Base-by-base conservation (phyloP, 495 filamentous ascomycete genomes). In the Penicillium bovifimosum region DNA sequence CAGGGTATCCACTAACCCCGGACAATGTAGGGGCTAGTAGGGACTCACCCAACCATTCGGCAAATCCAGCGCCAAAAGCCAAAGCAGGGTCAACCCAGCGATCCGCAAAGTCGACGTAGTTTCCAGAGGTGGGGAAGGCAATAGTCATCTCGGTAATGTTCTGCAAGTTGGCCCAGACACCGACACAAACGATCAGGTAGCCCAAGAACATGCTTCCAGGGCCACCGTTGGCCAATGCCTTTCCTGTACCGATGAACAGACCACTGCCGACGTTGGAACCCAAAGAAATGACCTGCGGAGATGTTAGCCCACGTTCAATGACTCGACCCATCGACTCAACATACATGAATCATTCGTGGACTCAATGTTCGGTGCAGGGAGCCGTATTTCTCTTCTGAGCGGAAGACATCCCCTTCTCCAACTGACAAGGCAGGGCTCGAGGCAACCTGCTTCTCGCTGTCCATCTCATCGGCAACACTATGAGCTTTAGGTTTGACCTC, bases 61-160 rank as follows among this genome's bases (percentile, higher is more conserved):
- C 47, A 51, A 66, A 50, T 1, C 67, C 64, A 20, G 58, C 60
- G 20, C 52, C 67, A 56, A 70, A 70, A 1, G 65, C 52, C 36
- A 70, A 50, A 17, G 67, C 58, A 7, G 60, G 63, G 49, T 70
- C 67, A 16, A 70, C 65, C 40, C 50, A 70, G 17, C 67, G 63
- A 47, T 63, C 65, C 1, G 67, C 65, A 53, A 66, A 68, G 43
- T 70, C 63, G 49, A 67, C 66, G 41, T 55, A 70, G 44, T 63
- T 66, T 3, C 65, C 63, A 6, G 65, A 62, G 0, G 53, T 56
- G 1, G 67, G 65, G 29, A 68, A 68, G 4, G 54, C 53, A 41
- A 66, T 66, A 1, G 63, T 63, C 63, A 68, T 68, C 45, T 70
- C 67, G 6, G 49, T 54, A 24, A 70, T 24, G 2, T 59, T 54